phyloP scores from a whole-genome alignment of 257 asterid species.

The Cinchona pubescens region DNA sequence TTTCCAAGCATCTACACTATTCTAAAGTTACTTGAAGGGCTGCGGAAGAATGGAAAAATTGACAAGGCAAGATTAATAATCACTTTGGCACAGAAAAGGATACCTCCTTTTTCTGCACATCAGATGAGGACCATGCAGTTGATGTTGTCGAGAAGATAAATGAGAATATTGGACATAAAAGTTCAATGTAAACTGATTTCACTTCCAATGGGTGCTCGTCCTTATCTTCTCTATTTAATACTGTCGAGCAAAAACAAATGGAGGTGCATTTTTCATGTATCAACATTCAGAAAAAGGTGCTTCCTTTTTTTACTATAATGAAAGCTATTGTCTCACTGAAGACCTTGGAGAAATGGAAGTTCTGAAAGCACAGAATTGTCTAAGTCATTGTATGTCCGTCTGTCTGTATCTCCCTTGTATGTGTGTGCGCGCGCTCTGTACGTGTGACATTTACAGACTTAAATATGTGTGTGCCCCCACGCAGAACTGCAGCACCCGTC shows the following conservation, averaged over 20 bases:
- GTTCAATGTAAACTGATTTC: constrained; percentile 11
- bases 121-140: constrained; percentile 47
- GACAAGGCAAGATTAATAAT: constrained; percentile 53
- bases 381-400: constrained; percentile 19
- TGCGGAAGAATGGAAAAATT: constrained; percentile 39
- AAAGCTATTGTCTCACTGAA: constrained; percentile 13
- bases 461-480: neutral
- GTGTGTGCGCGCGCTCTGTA: no score
- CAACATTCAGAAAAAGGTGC: constrained; percentile 12
- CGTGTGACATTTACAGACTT: no score
- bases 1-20: constrained; percentile 64
- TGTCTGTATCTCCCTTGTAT: constrained; percentile 6
- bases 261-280: constrained; percentile 3
- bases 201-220: constrained; percentile 2
- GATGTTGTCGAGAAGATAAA: constrained; percentile 29
- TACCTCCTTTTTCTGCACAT: constrained; percentile 53
- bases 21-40: constrained; percentile 52
- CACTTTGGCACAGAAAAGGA: constrained; percentile 50
- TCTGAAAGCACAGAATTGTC: constrained; percentile 10
- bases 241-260: neutral
- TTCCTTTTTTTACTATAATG: constrained; percentile 10
- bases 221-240: neutral
- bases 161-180: constrained; percentile 9
- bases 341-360: constrained; percentile 18
- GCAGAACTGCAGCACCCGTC: neutral